These are phyloP conservation scores for Zizania palustris DNA, from an alignment of 202 grass and related monocot genomes.

Conservation along the genomic window DNA sequence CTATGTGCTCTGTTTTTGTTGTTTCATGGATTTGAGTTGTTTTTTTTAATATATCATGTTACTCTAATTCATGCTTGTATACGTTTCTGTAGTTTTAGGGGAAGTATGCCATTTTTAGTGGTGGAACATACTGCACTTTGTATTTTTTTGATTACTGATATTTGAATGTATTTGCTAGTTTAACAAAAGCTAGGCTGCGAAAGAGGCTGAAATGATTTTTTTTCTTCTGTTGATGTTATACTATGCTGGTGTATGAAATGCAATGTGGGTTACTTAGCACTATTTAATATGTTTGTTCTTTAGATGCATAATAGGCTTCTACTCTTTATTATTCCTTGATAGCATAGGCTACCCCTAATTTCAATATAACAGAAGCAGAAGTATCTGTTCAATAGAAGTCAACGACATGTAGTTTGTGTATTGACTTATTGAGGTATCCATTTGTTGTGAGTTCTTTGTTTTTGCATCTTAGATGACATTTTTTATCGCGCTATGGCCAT, in stretches of 20 bases:
- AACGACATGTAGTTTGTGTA: neutral
- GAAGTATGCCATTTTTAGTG: too few relatives aligned
- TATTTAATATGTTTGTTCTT: slow-evolving; percentile 6
- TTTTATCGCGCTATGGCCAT: neutral
- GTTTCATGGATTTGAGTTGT: neutral
- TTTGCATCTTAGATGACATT: neutral
- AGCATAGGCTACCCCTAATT: neutral
- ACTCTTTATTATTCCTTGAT: neutral
- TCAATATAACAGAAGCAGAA: neutral
- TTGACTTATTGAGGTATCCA: neutral
- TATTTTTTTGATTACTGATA: neutral
- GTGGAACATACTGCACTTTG: neutral
- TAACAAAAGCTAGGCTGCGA: neutral
- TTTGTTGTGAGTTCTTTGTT: neutral
- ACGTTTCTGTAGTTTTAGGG: neutral
- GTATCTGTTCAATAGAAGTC: neutral
- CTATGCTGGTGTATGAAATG: neutral
- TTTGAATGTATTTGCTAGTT: neutral
- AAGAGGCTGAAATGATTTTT: neutral
- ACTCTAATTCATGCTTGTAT: neutral
- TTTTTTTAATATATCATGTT: neutral
- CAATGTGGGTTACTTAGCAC: neutral
- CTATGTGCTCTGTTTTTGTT: neutral
- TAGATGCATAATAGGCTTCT: neutral
- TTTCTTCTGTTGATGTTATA: neutral